Percentiles rank a stretch among this genome's conserved stretches.
phyloP scores from a whole-genome alignment of 2,329 filamentous ascomycete species.

The Fusarium illudens region DNA sequence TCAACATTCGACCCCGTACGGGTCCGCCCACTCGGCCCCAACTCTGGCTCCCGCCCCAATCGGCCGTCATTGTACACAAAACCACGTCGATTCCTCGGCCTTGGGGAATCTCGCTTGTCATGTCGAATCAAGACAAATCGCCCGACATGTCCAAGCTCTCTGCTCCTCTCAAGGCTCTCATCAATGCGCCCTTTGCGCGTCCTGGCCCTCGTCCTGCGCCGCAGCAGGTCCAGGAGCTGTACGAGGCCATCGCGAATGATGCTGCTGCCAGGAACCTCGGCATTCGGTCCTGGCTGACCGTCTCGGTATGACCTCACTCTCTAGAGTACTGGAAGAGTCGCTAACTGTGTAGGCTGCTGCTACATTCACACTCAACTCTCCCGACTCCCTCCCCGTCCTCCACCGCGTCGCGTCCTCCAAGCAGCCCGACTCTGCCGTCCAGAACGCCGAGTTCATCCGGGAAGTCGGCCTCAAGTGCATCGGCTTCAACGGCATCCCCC shows the following conservation, averaged over 20 bases:
- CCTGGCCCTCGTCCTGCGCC: conserved; percentile 73
- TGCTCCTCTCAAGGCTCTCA: conserved; percentile 73
- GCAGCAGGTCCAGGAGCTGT: conserved; percentile 68
- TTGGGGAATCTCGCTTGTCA: conserved; percentile 2
- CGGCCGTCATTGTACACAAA: conserved; percentile 28
- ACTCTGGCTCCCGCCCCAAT: conserved; percentile 29
- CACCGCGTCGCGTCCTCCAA: conserved; percentile 58
- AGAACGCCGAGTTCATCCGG: conserved; percentile 75
- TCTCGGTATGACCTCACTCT: conserved; percentile 60
- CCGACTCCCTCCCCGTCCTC: conserved; percentile 73
- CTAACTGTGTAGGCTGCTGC: conserved; percentile 69
- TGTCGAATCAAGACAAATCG: conserved; percentile 27
- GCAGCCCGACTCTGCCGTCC: conserved; percentile 44
- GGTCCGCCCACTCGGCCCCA: conserved; percentile 26
- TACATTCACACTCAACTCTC: conserved; percentile 87
- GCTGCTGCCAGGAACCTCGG: conserved; percentile 70
- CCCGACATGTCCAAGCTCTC: conserved; percentile 76
- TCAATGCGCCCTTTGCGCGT: conserved; percentile 73
- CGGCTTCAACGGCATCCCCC: conserved; percentile 82
- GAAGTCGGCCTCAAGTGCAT: conserved; percentile 81
- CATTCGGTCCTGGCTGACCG: conserved; percentile 69
- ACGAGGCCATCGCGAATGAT: conserved; percentile 69
- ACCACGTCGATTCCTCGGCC: conserved; percentile 17
- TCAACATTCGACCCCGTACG: no score
- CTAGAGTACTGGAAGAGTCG: background rate